Base-by-base conservation (phyloP, 306 rosid species). In the Prunus mira region DNA sequence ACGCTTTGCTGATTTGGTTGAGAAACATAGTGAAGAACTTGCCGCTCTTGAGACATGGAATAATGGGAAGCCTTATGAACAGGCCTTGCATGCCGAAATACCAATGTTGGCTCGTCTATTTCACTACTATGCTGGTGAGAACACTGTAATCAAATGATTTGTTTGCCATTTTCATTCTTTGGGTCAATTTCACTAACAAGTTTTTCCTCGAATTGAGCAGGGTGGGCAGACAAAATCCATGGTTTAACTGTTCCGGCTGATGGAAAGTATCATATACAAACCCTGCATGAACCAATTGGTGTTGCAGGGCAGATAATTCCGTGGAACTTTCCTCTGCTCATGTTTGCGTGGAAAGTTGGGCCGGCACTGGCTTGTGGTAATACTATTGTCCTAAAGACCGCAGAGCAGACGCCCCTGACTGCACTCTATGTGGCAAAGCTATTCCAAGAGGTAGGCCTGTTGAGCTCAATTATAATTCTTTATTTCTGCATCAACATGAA, bases 291-390 rank as follows among this genome's bases (percentile, higher is more conserved):
- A 74, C 98, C 98, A 75, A 87, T 94, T 65, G 98, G 98, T 12
- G 98, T 94, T 52, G 96, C 92, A 17, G 98, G 98, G 43, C 98
- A 94, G 82, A 94, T 94, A 17, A 92, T 94, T 78, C 98, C 98
- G 60, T 94, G 98, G 98, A 91, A 94, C 83, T 94, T 94, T 77
- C 98, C 98, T 72, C 87, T 94, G 10, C 10, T 94, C 75, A 91
- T 94, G 97, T 89, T 94, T 85, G 92, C 91, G 56, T 94, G 97
- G 96, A 94, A 94, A 88, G 96, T 94, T 78, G 98, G 98, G 20
- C 98, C 98, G 18, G 98, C 98, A 60, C 83, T 94, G 71, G 98
- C 98, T 12, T 87, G 95, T 81, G 98, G 98, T 34, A 94, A 94
- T 69, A 87, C 97, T 10, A 73, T 91, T 32, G 89, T 94, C 65